Evolutionary conservation across 2,329 filamentous ascomycete genomes (phyloP).

Genomic region (Nannizzia gypsea): DNA sequence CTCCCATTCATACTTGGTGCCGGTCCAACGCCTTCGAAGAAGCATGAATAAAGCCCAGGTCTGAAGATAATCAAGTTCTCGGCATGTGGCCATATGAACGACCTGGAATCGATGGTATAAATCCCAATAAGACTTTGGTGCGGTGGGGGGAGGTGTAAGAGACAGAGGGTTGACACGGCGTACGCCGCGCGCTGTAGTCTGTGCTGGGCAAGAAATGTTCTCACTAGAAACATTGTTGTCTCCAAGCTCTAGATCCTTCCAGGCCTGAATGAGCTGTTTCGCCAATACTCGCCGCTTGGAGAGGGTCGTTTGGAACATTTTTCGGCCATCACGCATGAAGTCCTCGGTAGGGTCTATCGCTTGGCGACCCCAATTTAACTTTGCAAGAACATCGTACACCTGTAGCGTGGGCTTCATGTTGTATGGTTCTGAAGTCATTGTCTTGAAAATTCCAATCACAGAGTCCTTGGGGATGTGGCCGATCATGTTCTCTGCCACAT

Average conservation of each 20-base stretch:
- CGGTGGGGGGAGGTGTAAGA: background rate
- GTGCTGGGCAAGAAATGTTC: no score
- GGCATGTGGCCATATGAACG: constrained; percentile 7
- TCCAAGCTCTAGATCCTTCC: background rate
- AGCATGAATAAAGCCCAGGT: constrained; percentile 14
- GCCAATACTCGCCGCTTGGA: constrained; percentile 15
- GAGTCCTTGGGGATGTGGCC: constrained; percentile 32
- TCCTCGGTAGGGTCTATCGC: constrained; percentile 17
- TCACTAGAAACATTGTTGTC: background rate
- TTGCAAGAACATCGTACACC: constrained; percentile 37
- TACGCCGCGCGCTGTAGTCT: no score
- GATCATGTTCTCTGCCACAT: constrained; percentile 18
- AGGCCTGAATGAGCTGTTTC: constrained; percentile 1
- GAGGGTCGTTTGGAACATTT: constrained; percentile 21
- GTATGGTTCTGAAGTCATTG: constrained; percentile 49
- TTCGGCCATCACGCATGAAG: constrained; percentile 23
- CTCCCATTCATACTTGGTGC: constrained; percentile 22
- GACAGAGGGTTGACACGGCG: background rate
- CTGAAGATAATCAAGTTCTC: constrained; percentile 12
- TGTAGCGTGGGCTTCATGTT: constrained; percentile 45
- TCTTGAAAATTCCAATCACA: constrained; percentile 45
- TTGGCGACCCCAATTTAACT: constrained; percentile 17
- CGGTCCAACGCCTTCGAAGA: constrained; percentile 11
- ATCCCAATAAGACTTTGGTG: constrained; percentile 9
- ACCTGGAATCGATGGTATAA: constrained; percentile 9